Evolutionary conservation across 768 basidiomycete species (phyloP), one percentile per base, ranked within the genome.

Genomic region (Boletus rex-veris): DNA sequence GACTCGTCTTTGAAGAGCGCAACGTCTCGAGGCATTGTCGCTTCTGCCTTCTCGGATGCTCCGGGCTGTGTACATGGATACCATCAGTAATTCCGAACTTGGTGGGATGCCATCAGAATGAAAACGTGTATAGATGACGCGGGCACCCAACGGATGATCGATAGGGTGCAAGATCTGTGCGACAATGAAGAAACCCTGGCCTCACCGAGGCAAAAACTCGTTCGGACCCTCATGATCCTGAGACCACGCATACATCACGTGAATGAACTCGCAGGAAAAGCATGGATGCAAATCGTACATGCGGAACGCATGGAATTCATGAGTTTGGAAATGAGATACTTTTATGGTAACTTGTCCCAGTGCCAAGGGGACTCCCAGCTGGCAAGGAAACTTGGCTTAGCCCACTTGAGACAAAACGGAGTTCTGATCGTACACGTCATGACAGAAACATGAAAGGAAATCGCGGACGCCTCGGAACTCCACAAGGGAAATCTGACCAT

Each of bases 41-140:
- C 15, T 11, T 42, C 45, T 30, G 30, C 53, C 41, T 45, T 44
- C 37, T 47, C 44, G 8, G 16, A 33, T 7, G 19, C 30, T 37
- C 30, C 48, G 21, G 51, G 41, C 60, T 63, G 43, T 50, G 33
- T 45, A 4, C 5, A 42, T 35, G 9, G 28, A 16, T 8, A 11
- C 10, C 8, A 67, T 68, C 40, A 63, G 48, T 38, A 1, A 48
- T 30, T 18, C 26, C 16, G 24, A 26, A 45, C n/a, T n/a, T n/a
- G n/a, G n/a, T n/a, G n/a, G n/a, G n/a, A n/a, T n/a, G n/a, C n/a
- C n/a, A 31, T 45, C 49, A 42, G 43, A 45, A 18, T 16, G 30
- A 28, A 54, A 42, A 37, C 14, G 11, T 39, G 31, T 18, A 21
- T 21, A 18, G 8, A 40, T 50, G 26, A 6, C 18, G 33, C 5